These are phyloP conservation scores for Lipomyces kockii DNA, from an alignment of 805 yeast species.

Conservation along the genomic window DNA sequence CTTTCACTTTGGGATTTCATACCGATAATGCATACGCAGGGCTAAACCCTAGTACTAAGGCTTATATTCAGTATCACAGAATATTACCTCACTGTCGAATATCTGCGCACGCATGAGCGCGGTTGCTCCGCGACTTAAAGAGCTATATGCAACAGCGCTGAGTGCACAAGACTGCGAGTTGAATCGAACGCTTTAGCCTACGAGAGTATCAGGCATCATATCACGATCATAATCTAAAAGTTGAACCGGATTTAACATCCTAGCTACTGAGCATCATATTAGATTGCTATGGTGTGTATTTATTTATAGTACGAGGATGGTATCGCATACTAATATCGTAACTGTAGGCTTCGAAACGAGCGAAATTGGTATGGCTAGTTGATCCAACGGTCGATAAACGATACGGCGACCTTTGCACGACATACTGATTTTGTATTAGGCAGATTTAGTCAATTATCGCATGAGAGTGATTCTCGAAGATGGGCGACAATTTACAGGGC, in stretches of 20 bases:
- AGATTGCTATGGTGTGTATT: constrained; percentile 1
- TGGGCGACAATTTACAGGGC: constrained; percentile 77
- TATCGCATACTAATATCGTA: neutral
- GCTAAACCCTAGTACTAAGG: neutral
- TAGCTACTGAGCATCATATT: neutral
- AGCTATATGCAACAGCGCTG: neutral
- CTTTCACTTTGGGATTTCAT: too few species aligned
- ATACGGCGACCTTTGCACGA: neutral
- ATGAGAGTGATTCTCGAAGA: constrained; percentile 78
- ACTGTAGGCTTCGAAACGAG: constrained; percentile 37
- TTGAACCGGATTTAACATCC: neutral
- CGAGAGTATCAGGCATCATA: neutral
- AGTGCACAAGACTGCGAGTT: neutral
- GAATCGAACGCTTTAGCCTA: neutral
- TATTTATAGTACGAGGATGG: neutral
- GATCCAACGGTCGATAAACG: neutral
- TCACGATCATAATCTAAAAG: neutral
- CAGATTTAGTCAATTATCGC: constrained; percentile 74
- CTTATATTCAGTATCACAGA: neutral
- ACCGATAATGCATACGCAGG: neutral
- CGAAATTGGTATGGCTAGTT: constrained; percentile 34
- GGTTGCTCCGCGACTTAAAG: neutral
- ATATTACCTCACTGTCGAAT: neutral
- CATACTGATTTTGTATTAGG: constrained; percentile 35
- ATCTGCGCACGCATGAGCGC: neutral